Evolutionary conservation across 345 rosid genomes (phyloP).

Genomic region (Hypericum androsaemum): DNA sequence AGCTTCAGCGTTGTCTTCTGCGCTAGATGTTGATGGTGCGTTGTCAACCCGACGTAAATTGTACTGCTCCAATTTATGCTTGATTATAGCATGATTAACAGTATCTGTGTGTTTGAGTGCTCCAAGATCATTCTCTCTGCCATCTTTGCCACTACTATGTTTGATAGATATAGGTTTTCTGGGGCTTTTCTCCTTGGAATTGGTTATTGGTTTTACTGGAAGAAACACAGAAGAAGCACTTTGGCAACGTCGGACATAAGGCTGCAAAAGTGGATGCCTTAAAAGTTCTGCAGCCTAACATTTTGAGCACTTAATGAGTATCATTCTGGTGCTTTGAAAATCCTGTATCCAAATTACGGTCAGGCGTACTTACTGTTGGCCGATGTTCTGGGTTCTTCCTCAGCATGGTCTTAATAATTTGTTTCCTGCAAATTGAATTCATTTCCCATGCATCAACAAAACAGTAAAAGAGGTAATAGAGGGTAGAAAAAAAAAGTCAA

Average conservation of each 20-base stretch:
- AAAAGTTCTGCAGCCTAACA: slow-evolving; percentile 82
- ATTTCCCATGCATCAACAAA: slow-evolving; percentile 1
- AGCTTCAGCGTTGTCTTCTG: slow-evolving; percentile 58
- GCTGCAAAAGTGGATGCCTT: slow-evolving; percentile 78
- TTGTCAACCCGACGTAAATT: slow-evolving; percentile 26
- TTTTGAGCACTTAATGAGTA: slow-evolving; percentile 8
- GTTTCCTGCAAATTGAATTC: slow-evolving; percentile 50
- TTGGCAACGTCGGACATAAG: slow-evolving; percentile 59
- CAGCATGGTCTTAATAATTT: slow-evolving; percentile 79
- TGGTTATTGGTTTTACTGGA: slow-evolving; percentile 52
- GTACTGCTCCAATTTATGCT: slow-evolving; percentile 26
- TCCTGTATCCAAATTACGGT: slow-evolving; percentile 8
- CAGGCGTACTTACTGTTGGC: slow-evolving; percentile 53
- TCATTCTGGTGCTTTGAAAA: slow-evolving; percentile 1
- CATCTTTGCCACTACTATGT: slow-evolving; percentile 29
- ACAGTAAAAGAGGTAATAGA: not conserved
- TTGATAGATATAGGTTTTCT: slow-evolving; percentile 46
- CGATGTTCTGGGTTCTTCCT: slow-evolving; percentile 77
- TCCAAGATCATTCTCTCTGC: slow-evolving; percentile 26
- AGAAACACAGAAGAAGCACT: slow-evolving; percentile 66
- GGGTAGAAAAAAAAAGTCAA: no score
- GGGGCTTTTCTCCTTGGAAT: slow-evolving; percentile 49
- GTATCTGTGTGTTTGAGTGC: slow-evolving; percentile 33
- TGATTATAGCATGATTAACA: slow-evolving; percentile 21
- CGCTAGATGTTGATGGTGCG: slow-evolving; percentile 40